Percentiles rank a stretch among this genome's conserved stretches.
Evolutionary conservation across 345 rosid genomes (phyloP).

Genomic region (Rhodomyrtus tomentosa): DNA sequence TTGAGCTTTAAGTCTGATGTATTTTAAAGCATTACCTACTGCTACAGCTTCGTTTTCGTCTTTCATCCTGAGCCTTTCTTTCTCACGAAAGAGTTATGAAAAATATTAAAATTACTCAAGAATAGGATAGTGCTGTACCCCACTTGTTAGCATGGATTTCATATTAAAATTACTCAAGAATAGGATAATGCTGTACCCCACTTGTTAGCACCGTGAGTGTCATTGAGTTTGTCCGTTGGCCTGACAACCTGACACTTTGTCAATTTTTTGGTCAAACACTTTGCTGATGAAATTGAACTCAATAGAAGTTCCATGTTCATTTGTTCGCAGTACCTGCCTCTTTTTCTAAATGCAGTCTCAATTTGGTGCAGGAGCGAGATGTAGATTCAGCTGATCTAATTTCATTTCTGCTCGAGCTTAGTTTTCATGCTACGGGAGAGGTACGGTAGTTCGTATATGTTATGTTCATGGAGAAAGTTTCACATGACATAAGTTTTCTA

Average conservation of each 20-base stretch:
- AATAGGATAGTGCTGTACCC: neutral
- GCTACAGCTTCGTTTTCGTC: neutral
- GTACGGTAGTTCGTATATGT: conserved; percentile 14
- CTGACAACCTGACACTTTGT: neutral
- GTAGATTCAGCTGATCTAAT: conserved; percentile 78
- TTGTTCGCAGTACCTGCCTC: neutral
- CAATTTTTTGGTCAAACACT: neutral
- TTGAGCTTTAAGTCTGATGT: neutral
- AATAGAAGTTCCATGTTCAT: neutral
- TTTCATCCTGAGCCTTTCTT: neutral
- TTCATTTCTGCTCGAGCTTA: conserved; percentile 91
- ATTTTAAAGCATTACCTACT: neutral
- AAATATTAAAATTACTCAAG: neutral
- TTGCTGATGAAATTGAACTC: neutral
- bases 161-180: too few species aligned
- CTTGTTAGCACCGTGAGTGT: neutral
- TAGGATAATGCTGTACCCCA: neutral
- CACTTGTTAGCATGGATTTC: neutral
- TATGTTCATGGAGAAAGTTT: neutral
- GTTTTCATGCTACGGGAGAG: conserved; percentile 91
- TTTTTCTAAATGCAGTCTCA: neutral
- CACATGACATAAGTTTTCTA: neutral
- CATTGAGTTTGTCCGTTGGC: neutral
- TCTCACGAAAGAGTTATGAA: neutral
- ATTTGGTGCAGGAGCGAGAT: conserved; percentile 67